A percentile compares a stretch with the other conserved stretches of the same genome.
Evolutionary conservation across 176 grass and related monocot genomes (phyloP).

Genomic region (Oryza brachyantha): DNA sequence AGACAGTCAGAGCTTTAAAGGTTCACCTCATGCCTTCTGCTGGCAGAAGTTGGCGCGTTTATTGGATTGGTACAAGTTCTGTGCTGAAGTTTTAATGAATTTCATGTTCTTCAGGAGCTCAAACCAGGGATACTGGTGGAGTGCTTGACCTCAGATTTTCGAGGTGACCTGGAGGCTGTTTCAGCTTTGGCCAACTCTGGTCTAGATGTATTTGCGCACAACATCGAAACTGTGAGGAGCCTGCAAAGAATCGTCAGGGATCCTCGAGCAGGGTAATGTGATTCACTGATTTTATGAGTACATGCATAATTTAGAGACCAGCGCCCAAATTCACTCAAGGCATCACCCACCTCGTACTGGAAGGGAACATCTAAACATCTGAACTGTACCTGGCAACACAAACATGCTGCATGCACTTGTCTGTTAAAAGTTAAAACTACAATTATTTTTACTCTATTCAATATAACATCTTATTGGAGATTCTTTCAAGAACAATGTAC

Average conservation of each 20-base stretch:
- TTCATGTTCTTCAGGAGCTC: slow-evolving; percentile 49
- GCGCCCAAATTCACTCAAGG: neutral
- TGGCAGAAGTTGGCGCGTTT: neutral
- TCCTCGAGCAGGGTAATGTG: slow-evolving; percentile 77
- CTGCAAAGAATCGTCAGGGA: slow-evolving; percentile 92
- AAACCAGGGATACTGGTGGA: slow-evolving; percentile 93
- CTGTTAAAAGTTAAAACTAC: neutral
- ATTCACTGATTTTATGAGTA: slow-evolving; percentile 18
- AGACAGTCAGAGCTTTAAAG: slow-evolving; percentile 88
- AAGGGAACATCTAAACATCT: neutral
- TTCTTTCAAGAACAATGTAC: neutral
- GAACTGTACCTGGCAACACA: no score
- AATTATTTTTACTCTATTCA: slow-evolving; percentile 1
- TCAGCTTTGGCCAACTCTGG: slow-evolving; percentile 66
- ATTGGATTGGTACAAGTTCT: neutral
- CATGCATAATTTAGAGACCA: neutral
- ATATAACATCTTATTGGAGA: neutral
- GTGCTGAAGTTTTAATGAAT: neutral
- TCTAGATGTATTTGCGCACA: slow-evolving; percentile 88
- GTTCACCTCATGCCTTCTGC: slow-evolving; percentile 34
- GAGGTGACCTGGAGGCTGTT: slow-evolving; percentile 83
- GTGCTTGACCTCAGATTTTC: slow-evolving; percentile 87
- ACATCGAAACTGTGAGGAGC: slow-evolving; percentile 88
- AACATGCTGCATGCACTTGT: neutral
- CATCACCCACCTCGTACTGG: neutral